Conservation (phyloP, 2,329 filamentous ascomycete genomes). For the Dichotomopilus funicola region DNA sequence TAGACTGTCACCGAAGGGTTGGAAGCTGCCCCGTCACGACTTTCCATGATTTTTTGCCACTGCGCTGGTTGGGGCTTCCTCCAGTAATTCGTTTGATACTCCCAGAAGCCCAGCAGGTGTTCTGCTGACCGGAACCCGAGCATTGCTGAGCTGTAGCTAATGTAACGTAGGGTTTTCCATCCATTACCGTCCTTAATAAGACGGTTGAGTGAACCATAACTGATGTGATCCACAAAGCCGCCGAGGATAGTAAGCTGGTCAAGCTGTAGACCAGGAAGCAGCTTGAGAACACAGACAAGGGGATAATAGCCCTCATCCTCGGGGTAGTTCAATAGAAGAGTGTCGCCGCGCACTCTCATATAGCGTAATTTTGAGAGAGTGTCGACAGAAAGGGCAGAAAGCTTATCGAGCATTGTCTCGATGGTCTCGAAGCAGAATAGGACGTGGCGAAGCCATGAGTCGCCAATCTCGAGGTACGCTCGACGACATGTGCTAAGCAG, state of each 20-base stretch:
- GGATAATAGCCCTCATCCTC: not conserved
- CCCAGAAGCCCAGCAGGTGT: not conserved
- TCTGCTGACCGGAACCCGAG: not conserved
- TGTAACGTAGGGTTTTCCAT: conserved; percentile 7
- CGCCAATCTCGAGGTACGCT: conserved; percentile 2
- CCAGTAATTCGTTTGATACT: not conserved
- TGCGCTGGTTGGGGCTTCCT: not conserved
- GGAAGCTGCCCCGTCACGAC: not conserved
- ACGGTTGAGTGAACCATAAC: not conserved
- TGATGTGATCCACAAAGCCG: not conserved
- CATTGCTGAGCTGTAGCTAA: not conserved
- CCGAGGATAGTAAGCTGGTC: conserved; percentile 8
- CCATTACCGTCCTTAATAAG: conserved; percentile 3
- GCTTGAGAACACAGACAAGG: not conserved
- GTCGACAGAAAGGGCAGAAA: not conserved
- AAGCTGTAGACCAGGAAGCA: conserved; percentile 4
- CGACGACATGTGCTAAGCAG: not conserved
- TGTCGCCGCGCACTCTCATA: not conserved
- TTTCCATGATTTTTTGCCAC: conserved; percentile 1
- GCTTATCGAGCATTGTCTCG: not conserved
- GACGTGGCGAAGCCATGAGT: conserved; percentile 1
- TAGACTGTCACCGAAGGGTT: conserved; percentile 4
- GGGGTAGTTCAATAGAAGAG: not conserved
- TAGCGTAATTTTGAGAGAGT: conserved; percentile 4
- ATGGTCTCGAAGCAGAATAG: not conserved